Evolutionary conservation across 306 rosid species (phyloP), one percentile per base, ranked within the genome.

Genomic region (Macrotyloma uniflorum): DNA sequence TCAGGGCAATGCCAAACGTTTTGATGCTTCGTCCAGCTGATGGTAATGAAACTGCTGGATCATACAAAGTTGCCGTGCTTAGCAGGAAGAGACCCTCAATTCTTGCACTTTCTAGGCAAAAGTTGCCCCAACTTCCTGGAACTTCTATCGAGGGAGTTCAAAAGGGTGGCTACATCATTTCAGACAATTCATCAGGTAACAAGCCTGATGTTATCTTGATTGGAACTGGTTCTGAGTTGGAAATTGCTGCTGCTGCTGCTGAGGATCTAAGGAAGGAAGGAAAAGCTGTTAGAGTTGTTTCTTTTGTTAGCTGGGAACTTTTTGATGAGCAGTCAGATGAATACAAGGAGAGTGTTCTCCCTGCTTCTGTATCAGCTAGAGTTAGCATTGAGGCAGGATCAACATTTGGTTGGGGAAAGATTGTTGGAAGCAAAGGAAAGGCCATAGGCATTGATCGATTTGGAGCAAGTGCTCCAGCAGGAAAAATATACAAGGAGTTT

Each of bases 391-490:
- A 96, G 85, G 99, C 99, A 20, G 98, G 87, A 79, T 79, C 98
- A 26, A 93, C 99, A 51, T 96, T 96, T 14, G 99, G 98, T 72
- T 96, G 99, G 99, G 53, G 28, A 10, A 96, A 89, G 82, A 89
- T 93, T 85, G 18, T 91, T 50, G 98, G 99, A 83, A 87, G 83
- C 93, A 85, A 89, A 50, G 99, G 99, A 61, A 93, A 96, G 88
- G 87, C 97, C 4, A 96, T 96, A 9, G 99, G 99, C 71, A 93
- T 96, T 24, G 93, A 96, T 76, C 90, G 90, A 35, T 96, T 93
- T 5, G 99, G 99, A n/a, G 98, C 98, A 4, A 96, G 99, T 91
- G 98, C 99, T 67, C 97, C 98, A 3, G 99, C 99, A 0, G 94
- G 96, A 54, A 93, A 8, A 76, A 91, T 96, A 75, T 96, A 96